phyloP scores from a whole-genome alignment of 2,329 filamentous ascomycete species.

The Penicillium janthinellum region DNA sequence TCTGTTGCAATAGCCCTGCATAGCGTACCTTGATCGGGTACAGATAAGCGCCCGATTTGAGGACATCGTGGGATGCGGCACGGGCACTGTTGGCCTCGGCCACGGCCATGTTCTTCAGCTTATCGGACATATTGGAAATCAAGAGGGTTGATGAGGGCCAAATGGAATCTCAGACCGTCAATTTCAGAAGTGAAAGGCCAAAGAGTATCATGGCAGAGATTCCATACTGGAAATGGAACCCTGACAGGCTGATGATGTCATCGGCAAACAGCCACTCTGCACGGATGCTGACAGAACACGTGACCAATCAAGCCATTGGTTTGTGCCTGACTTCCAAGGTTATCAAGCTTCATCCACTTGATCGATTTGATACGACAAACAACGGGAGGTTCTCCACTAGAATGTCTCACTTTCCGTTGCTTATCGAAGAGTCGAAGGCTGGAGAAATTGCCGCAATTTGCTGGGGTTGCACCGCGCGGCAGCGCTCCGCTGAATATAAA shows the following conservation, averaged over 20 bases:
- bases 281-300: background rate
- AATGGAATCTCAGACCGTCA: background rate
- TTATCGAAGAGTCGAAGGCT: background rate
- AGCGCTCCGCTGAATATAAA: background rate
- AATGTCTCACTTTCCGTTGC: background rate
- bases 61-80: constrained; percentile 66
- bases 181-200: background rate
- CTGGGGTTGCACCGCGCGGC: background rate
- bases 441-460: background rate
- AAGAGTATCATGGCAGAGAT: background rate
- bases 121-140: constrained; percentile 44
- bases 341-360: background rate
- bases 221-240: background rate
- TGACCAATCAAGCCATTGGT: background rate
- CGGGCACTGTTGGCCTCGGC: constrained; percentile 73
- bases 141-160: background rate
- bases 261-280: background rate
- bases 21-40: constrained; percentile 74
- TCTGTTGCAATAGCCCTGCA: no score
- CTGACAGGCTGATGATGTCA: background rate
- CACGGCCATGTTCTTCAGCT: constrained; percentile 59
- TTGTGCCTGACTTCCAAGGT: background rate
- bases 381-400: no score
- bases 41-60: constrained; percentile 75
- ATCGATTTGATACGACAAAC: background rate